These are phyloP conservation scores for Aspergillus kassunensis DNA, from an alignment of 495 filamentous ascomycete genomes.

Conservation along the genomic window DNA sequence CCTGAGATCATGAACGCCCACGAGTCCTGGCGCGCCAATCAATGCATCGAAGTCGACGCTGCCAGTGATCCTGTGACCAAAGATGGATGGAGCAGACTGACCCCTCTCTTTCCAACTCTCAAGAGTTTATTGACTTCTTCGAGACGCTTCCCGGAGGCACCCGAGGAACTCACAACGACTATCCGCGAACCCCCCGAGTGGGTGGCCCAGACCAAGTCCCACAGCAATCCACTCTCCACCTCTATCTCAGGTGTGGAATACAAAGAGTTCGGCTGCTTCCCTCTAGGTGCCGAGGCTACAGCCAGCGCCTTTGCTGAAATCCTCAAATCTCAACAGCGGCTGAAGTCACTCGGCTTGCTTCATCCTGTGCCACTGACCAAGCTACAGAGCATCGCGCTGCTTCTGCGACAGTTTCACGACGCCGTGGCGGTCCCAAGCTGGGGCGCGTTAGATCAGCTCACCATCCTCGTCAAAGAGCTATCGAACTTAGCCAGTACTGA, in stretches of 20 bases:
- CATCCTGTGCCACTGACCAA: conserved; percentile 38
- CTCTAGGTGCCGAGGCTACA: conserved; percentile 47
- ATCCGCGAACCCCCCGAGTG: conserved; percentile 40
- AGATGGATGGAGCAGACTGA: conserved; percentile 27
- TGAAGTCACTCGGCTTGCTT: conserved; percentile 44
- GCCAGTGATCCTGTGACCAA: conserved; percentile 8
- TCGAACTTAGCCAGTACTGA: conserved; percentile 27
- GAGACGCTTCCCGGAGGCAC: conserved; percentile 12
- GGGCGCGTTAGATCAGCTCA: conserved; percentile 19
- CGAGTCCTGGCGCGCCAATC: conserved; percentile 47
- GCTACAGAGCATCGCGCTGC: conserved; percentile 29
- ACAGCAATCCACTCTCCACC: conserved; percentile 46
- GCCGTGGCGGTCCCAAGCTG: conserved; percentile 14
- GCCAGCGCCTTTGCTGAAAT: conserved; percentile 45
- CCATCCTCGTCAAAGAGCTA: conserved; percentile 30
- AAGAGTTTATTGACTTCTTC: conserved; percentile 25
- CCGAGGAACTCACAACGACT: conserved; percentile 7
- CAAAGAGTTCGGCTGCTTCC: conserved; percentile 52
- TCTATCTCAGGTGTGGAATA: conserved; percentile 45
- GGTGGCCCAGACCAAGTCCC: conserved; percentile 33
- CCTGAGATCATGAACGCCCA: conserved; percentile 48
- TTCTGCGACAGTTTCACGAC: conserved; percentile 33
- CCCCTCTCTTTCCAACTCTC: conserved; percentile 26
- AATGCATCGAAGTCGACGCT: conserved; percentile 22
- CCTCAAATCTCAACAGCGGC: conserved; percentile 45